Conservation (phyloP, 495 filamentous ascomycete species). For the Penicillium desertorum region DNA sequence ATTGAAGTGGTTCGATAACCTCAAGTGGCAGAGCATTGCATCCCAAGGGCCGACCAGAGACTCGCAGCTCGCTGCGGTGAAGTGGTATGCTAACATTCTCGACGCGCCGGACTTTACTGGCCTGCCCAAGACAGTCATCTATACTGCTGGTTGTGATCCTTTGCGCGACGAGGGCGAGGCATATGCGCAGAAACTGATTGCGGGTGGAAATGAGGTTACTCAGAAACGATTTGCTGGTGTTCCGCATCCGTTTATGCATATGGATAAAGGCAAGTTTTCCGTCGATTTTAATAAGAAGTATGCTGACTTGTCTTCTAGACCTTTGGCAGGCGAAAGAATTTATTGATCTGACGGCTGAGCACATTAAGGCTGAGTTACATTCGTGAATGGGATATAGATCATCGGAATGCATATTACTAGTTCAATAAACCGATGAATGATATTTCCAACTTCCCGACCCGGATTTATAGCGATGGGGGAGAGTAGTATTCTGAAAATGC, state of each 20-base stretch:
- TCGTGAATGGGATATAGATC: too few relatives aligned
- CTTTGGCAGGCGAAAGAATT: slow-evolving; percentile 33
- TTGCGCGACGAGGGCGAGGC: slow-evolving; percentile 55
- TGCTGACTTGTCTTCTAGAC: slow-evolving; percentile 17
- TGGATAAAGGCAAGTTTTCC: slow-evolving; percentile 30
- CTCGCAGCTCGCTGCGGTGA: slow-evolving; percentile 19
- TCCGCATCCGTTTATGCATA: slow-evolving; percentile 52
- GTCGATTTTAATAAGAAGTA: too few relatives aligned
- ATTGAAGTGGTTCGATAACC: slow-evolving; percentile 46
- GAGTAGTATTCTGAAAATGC: too few relatives aligned
- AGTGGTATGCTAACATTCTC: slow-evolving; percentile 35
- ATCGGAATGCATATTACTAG: too few relatives aligned
- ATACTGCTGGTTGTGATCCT: slow-evolving; percentile 50
- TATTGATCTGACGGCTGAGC: slow-evolving; percentile 29
- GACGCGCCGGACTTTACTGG: slow-evolving; percentile 41
- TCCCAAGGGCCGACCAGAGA: slow-evolving; percentile 6
- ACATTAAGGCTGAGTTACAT: neutral
- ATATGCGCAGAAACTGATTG: slow-evolving; percentile 47
- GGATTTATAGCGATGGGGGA: too few relatives aligned
- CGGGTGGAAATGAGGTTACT: slow-evolving; percentile 47
- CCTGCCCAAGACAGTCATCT: slow-evolving; percentile 47
- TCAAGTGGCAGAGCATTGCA: slow-evolving; percentile 30
- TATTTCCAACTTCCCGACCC: too few relatives aligned
- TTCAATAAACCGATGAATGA: too few relatives aligned
- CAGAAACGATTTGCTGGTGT: slow-evolving; percentile 47